Percentiles rank a stretch among this genome's conserved stretches.
Conservation (phyloP, 2,329 filamentous ascomycete genomes). For the Aspergillus uvarum region DNA sequence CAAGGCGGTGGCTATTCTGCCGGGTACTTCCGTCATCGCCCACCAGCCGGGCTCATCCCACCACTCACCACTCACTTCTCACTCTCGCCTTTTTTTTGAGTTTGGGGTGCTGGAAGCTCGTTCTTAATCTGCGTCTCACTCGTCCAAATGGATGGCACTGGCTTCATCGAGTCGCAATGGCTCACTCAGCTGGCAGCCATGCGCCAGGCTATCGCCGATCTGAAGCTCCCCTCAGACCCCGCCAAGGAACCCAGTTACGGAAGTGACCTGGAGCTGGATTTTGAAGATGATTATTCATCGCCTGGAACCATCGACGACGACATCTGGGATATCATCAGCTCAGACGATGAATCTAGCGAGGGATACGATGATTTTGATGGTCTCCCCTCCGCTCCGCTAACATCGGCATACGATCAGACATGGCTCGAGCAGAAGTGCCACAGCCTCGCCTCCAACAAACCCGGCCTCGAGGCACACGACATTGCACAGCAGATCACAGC, state of each 20-base stretch:
- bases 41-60: background rate
- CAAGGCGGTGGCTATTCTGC: slow-evolving; percentile 3
- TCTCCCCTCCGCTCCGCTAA: slow-evolving; percentile 29
- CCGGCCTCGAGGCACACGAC: slow-evolving; percentile 66
- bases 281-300: slow-evolving; percentile 63
- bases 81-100: background rate
- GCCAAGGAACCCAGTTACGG: slow-evolving; percentile 50
- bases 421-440: slow-evolving; percentile 75
- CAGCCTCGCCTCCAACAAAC: slow-evolving; percentile 63
- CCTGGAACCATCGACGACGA: slow-evolving; percentile 68
- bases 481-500: slow-evolving; percentile 76
- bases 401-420: slow-evolving; percentile 52
- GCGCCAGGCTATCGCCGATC: slow-evolving; percentile 76
- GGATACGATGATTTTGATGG: slow-evolving; percentile 58
- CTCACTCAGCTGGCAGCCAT: slow-evolving; percentile 80
- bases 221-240: slow-evolving; percentile 58
- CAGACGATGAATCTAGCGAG: slow-evolving; percentile 67
- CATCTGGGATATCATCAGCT: slow-evolving; percentile 86
- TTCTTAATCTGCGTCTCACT: no score
- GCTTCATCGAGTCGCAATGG: slow-evolving; percentile 63
- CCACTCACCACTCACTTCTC: background rate
- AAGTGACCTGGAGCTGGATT: slow-evolving; percentile 55
- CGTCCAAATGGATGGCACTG: slow-evolving; percentile 20
- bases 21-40: background rate
- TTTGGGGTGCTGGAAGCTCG: background rate